Evolutionary conservation across 2,329 filamentous ascomycete genomes (phyloP).

Genomic region (Aotearoamyces nothofagi): DNA sequence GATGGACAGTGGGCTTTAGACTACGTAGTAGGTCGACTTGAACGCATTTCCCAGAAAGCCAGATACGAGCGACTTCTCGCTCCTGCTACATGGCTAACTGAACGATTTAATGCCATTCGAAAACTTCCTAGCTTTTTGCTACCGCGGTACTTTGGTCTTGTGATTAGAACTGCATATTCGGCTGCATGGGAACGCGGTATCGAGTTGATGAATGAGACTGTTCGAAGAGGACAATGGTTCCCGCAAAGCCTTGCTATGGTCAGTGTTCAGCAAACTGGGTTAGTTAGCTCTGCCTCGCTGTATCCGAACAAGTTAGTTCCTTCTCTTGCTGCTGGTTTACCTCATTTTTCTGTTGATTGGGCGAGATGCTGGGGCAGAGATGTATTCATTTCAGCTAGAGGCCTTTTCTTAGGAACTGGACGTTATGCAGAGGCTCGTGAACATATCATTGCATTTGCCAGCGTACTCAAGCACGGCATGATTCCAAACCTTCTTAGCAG

Average conservation of each 20-base stretch:
- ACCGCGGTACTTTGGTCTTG: constrained; percentile 83
- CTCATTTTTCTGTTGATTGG: constrained; percentile 90
- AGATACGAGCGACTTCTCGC: constrained; percentile 47
- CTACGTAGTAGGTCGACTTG: constrained; percentile 66
- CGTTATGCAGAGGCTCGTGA: constrained; percentile 81
- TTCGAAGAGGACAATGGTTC: constrained; percentile 75
- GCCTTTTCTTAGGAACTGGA: constrained; percentile 80
- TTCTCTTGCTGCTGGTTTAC: constrained; percentile 78
- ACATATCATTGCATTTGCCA: constrained; percentile 88
- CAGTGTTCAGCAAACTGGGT: constrained; percentile 78
- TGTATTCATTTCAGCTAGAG: constrained; percentile 89
- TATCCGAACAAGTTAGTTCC: constrained; percentile 77
- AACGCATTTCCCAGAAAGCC: constrained; percentile 50
- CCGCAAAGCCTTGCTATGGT: constrained; percentile 80
- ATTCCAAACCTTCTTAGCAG: constrained; percentile 86
- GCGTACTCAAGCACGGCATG: constrained; percentile 96
- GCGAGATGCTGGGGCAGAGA: constrained; percentile 95
- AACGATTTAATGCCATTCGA: constrained; percentile 75
- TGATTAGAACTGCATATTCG: constrained; percentile 75
- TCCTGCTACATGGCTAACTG: constrained; percentile 63
- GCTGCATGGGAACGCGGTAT: constrained; percentile 68
- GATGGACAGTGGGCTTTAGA: constrained; percentile 87
- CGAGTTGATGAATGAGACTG: constrained; percentile 61
- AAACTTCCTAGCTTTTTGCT: constrained; percentile 77
- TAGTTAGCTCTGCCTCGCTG: constrained; percentile 78